A percentile compares a stretch with the other conserved stretches of the same genome.
These are phyloP conservation scores for Phytophthora podocarpi DNA, from an alignment of 352 stramenopile species.

Conservation along the genomic window DNA sequence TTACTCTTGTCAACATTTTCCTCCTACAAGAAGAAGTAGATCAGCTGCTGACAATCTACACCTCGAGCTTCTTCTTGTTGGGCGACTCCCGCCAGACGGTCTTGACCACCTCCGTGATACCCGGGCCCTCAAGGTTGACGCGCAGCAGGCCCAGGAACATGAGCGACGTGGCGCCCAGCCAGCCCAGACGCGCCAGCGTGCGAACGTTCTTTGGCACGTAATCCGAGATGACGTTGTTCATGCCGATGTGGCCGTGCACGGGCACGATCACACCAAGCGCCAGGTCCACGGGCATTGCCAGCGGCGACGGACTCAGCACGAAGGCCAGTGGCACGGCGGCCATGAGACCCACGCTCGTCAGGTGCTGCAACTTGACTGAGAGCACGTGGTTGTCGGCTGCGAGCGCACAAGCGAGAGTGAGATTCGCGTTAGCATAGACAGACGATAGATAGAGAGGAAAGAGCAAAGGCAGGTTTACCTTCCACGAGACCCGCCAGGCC, in stretches of 20 bases:
- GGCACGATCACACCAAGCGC: conserved; percentile 85
- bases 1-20: conserved; percentile 1
- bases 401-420: neutral
- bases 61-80: conserved; percentile 62
- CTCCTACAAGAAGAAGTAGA: neutral
- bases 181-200: conserved; percentile 63
- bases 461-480: conserved; percentile 44
- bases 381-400: conserved; percentile 79
- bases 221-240: conserved; percentile 95
- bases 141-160: conserved; percentile 85
- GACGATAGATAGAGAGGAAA: neutral
- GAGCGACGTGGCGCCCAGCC: conserved; percentile 77
- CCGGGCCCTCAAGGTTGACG: conserved; percentile 83
- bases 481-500: conserved; percentile 70
- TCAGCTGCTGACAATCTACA: conserved; percentile 21
- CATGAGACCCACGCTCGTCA: conserved; percentile 61
- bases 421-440: neutral
- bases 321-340: conserved; percentile 71
- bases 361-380: conserved; percentile 69
- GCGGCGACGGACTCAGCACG: conserved; percentile 73
- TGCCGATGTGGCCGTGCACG: conserved; percentile 92
- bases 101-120: conserved; percentile 89
- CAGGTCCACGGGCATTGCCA: conserved; percentile 78
- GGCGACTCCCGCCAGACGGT: conserved; percentile 83
- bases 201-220: conserved; percentile 90